Evolutionary conservation across 2,329 filamentous ascomycete species (phyloP).

Genomic region (Clarireedia sp.): DNA sequence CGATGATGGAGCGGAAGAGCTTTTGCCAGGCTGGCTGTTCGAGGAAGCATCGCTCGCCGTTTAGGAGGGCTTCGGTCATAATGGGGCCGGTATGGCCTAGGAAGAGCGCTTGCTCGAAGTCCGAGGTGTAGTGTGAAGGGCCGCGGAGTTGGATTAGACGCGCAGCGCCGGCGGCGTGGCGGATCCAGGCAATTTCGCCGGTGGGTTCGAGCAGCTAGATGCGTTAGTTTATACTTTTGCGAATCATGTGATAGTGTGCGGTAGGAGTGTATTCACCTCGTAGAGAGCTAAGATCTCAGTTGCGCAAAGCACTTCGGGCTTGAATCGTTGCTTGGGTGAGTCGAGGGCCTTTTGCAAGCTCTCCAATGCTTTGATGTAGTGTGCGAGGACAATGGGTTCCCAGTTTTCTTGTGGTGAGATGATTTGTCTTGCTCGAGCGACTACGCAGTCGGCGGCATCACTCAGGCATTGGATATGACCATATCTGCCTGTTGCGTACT

Average conservation of each 20-base stretch:
- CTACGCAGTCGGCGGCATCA: conserved; percentile 24
- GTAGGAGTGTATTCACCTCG: conserved; percentile 13
- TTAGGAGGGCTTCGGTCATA: conserved; percentile 23
- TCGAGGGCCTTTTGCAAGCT: conserved; percentile 22
- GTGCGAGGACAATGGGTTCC: conserved; percentile 15
- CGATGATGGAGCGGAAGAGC: conserved; percentile 19
- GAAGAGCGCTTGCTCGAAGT: conserved; percentile 32
- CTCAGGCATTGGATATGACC: conserved; percentile 22
- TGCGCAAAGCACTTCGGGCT: conserved; percentile 22
- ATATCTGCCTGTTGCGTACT: conserved; percentile 11
- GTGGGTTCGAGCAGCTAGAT: conserved; percentile 28
- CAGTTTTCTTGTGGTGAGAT: conserved; percentile 14
- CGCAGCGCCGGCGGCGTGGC: conserved; percentile 29
- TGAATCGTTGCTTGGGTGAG: conserved; percentile 15
- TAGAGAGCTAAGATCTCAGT: conserved; percentile 23
- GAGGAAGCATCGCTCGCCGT: conserved; percentile 20
- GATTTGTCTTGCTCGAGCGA: conserved; percentile 23
- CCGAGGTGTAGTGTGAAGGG: conserved; percentile 26
- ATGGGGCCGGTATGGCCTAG: conserved; percentile 30
- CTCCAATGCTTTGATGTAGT: conserved; percentile 20
- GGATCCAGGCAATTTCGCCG: conserved; percentile 27
- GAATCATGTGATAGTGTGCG: background rate
- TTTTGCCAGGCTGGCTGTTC: conserved; percentile 18
- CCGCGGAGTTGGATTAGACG: conserved; percentile 28
- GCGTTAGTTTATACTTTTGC: conserved; percentile 13